Base-by-base conservation (phyloP, 805 yeast species). In the Wickerhamiella kazuoi region DNA sequence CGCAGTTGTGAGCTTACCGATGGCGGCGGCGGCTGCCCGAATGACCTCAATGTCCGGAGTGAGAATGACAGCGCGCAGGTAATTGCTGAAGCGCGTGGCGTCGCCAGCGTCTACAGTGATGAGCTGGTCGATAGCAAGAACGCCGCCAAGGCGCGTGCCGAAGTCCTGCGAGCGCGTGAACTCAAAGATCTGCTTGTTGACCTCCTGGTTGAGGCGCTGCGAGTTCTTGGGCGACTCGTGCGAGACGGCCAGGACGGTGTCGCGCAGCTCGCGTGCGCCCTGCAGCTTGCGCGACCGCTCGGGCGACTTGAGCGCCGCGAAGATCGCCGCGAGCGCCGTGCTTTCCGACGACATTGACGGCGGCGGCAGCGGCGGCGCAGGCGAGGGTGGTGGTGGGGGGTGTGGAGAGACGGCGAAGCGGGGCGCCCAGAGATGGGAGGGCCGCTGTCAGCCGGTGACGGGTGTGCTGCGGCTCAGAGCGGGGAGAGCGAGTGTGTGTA, bases 61-160 rank as follows among this genome's bases (percentile, higher is more conserved):
- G 3, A 90, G 79, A 17, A 87, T 74, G 41, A 83, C 69, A 31
- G 77, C 72, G 32, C 93, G 68, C 44, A 87, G 63, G 53, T 87
- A 87, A 49, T 82, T 87, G n/a, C 94, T 87, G 53, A 81, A 74
- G 43, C 97, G 66, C 5, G 94, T 82, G 2, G 93, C 80, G 16
- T 82, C 83, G 3, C 46, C 45, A 8, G 81, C 75, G 46, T 83
- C 86, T 50, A 81, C 75, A 42, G 80, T 90, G 39, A 87, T 80
- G 44, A 87, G 67, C 2, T 90, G 75, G 56, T 82, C 90, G 41
- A 87, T 79, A 11, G 96, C 96, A 18, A 83, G 71, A 24, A 87
- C 77, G 33, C 95, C 97, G 16, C 96, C 97, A 29, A 86, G 65
- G 45, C 81, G 76, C 46, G 79, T 84, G 21, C 67, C 57, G 5